Evolutionary conservation across 805 yeast genomes (phyloP), one percentile per base, ranked within the genome.

Genomic region (Wickerhamomyces bisporus): DNA sequence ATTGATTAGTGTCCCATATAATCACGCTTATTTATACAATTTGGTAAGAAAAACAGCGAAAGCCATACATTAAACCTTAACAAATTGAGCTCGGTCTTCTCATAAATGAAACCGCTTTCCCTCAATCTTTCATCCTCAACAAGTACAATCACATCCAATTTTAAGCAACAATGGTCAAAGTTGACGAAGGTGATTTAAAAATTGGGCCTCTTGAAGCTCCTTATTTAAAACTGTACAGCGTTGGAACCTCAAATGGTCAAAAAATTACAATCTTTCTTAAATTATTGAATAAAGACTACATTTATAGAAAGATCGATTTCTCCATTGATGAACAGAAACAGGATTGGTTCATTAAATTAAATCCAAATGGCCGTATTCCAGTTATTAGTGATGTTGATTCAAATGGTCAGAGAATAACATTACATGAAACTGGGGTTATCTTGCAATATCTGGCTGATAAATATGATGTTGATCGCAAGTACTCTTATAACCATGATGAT

Each of bases 361-460:
- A 77, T 51, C 77, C 79, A 12, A 77, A 78, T 48, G 84, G 85
- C 6, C 60, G 77, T 45, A 72, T 79, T 35, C 85, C 86, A 17
- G 69, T 77, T 0, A 52, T 79, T 16, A 61, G 48, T 24, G 65
- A 63, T 27, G 55, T 48, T 18, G 45, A 48, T 23, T 32, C 43
- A 2, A 32, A 68, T 7, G 77, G 75, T 4, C 50, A 66, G n/a
- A 50, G 51, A 3, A 60, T 61, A 27, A 61, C 70, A 17, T 50
- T 79, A 19, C 67, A 68, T 44, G 85, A 79, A 56, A 65, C 77
- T 26, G 82, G 73, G 11, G 81, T 82, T 1, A 77, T 79, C 39
- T 50, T 79, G 55, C 61, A 64, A 40, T 79, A 75, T 48, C 54
- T 79, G 33, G 74, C 72, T 32, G 82, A 76, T 43, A 71, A 70